phyloP scores from a whole-genome alignment of 2,329 filamentous ascomycete species.

The Penicillium brevicompactum region DNA sequence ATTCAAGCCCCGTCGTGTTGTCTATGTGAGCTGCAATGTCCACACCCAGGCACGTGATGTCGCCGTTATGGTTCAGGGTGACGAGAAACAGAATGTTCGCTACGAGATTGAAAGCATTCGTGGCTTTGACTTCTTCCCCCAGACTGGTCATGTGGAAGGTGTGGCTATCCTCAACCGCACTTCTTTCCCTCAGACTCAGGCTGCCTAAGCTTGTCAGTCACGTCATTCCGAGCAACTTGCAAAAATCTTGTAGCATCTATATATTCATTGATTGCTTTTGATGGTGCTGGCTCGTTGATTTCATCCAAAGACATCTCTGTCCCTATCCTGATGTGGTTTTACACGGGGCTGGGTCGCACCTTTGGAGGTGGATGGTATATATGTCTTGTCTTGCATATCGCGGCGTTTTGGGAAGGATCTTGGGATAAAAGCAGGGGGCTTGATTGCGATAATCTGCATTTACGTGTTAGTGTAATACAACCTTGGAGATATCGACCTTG shows the following conservation, averaged over 20 bases:
- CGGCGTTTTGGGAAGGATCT: constrained; percentile 7
- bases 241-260: not conserved
- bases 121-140: constrained; percentile 97
- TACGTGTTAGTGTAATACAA: not conserved
- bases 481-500: not conserved
- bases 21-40: constrained; percentile 97
- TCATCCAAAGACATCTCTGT: too few relatives aligned
- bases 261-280: not conserved
- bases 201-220: not conserved
- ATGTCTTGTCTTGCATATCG: constrained; percentile 8
- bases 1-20: constrained; percentile 76
- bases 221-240: too few relatives aligned
- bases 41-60: constrained; percentile 96
- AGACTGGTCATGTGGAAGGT: constrained; percentile 70
- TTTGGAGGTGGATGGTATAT: not conserved
- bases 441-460: constrained; percentile 3
- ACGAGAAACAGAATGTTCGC: constrained; percentile 40
- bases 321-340: too few relatives aligned
- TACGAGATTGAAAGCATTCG: constrained; percentile 90
- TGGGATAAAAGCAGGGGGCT: not conserved
- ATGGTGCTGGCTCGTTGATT: too few relatives aligned
- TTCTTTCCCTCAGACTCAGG: constrained; percentile 16
- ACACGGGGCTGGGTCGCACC: too few relatives aligned
- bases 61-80: constrained; percentile 77
- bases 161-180: constrained; percentile 59